phyloP scores from a whole-genome alignment of 1,139 yeast genomes.

The Debaryomyces psychrophilus region DNA sequence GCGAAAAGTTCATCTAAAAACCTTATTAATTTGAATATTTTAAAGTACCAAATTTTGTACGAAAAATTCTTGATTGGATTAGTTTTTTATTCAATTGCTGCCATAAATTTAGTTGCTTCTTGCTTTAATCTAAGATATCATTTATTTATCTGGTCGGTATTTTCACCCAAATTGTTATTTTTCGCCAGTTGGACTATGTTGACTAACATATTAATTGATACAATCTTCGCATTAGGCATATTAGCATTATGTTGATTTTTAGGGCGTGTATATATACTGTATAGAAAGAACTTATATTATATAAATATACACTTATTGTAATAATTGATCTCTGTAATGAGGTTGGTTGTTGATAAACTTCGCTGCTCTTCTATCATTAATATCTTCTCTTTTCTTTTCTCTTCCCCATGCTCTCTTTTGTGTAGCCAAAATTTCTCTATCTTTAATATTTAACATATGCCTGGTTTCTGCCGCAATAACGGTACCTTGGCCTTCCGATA shows the following conservation, averaged over 20 bases:
- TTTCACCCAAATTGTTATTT: conserved; percentile 87
- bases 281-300: neutral
- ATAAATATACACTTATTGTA: conserved; percentile 55
- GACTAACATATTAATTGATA: conserved; percentile 50
- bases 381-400: conserved; percentile 66
- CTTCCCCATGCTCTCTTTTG: conserved; percentile 81
- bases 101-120: conserved; percentile 62
- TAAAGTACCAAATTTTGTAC: conserved; percentile 38
- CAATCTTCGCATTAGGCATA: conserved; percentile 22
- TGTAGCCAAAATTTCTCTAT: conserved; percentile 56
- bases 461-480: conserved; percentile 91
- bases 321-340: conserved; percentile 86
- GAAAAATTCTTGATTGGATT: conserved; percentile 40
- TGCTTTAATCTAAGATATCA: conserved; percentile 81
- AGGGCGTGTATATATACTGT: neutral
- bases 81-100: conserved; percentile 62
- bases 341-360: conserved; percentile 87
- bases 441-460: conserved; percentile 57
- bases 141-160: conserved; percentile 95
- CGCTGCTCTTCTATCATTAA: conserved; percentile 74
- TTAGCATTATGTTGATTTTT: conserved; percentile 12
- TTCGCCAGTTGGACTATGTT: conserved; percentile 75
- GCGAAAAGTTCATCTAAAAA: conserved; percentile 10
- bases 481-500: conserved; percentile 91
- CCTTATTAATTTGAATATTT: conserved; percentile 20